phyloP scores from a whole-genome alignment of 2,329 filamentous ascomycete genomes.

The Colletotrichum noveboracense region DNA sequence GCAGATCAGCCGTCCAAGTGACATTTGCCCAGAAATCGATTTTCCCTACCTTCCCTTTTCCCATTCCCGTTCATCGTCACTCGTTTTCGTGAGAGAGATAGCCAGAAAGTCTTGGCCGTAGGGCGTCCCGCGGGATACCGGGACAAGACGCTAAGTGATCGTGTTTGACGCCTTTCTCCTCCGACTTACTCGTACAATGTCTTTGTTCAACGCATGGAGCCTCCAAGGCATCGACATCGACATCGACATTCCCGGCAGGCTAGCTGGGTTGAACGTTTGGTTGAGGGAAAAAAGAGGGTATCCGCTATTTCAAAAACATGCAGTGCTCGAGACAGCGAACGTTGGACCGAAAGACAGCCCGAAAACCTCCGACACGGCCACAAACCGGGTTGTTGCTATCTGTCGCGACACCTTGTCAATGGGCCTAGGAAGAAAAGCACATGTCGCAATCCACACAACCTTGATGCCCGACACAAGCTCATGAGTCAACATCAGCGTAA shows the following conservation, averaged over 20 bases:
- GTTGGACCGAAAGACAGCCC: not conserved
- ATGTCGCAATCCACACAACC: not conserved
- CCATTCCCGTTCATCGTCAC: too few relatives aligned
- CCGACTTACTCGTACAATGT: not conserved
- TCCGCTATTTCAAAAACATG: not conserved
- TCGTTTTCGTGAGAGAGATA: not conserved
- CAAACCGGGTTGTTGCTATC: not conserved
- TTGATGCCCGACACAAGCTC: slow-evolving; percentile 1
- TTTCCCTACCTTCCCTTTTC: not conserved
- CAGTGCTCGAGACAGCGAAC: not conserved
- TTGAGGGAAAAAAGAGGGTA: not conserved
- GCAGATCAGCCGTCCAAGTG: slow-evolving; percentile 3
- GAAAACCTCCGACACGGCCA: not conserved
- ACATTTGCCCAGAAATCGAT: not conserved
- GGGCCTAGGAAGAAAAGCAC: not conserved
- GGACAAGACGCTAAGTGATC: not conserved
- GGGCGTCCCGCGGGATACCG: not conserved
- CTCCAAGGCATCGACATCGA: not conserved
- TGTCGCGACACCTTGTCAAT: not conserved
- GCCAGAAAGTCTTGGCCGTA: not conserved
- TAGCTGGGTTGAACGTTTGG: not conserved
- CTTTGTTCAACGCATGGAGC: not conserved
- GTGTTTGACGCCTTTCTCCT: not conserved
- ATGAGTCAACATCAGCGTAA: not conserved
- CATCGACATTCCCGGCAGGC: not conserved